Evolutionary conservation across 352 stramenopile genomes (phyloP).

Genomic region (Stramenopiles sp.): DNA sequence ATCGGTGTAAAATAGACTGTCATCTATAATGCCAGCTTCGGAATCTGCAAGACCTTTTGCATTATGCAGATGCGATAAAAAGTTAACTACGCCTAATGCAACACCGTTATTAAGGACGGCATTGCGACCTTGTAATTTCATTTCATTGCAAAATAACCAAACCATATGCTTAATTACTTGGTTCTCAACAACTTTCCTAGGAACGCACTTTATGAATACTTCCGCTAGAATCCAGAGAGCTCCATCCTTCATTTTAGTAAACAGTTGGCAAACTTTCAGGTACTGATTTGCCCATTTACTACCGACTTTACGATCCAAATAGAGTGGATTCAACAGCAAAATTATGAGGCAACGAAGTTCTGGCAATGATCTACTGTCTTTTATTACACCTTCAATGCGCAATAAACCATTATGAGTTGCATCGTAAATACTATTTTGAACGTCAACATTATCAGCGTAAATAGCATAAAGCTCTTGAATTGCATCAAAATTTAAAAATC

Average conservation of each 20-base stretch:
- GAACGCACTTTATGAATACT: background rate
- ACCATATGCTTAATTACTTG: background rate
- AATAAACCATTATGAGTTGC: background rate
- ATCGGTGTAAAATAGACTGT: background rate
- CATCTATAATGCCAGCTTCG: background rate
- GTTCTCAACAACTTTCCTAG: background rate
- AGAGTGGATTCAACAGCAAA: background rate
- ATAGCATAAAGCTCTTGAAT: background rate
- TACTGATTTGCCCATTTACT: background rate
- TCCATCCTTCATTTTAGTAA: background rate
- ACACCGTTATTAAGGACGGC: background rate
- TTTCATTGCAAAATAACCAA: background rate
- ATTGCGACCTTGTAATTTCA: background rate
- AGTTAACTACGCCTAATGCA: background rate
- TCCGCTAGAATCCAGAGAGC: background rate
- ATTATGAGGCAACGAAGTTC: background rate
- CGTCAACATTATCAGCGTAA: background rate
- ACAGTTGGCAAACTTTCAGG: background rate
- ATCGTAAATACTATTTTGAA: background rate
- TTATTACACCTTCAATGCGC: background rate
- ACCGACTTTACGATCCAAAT: background rate
- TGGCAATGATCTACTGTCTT: background rate
- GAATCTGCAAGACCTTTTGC: background rate
- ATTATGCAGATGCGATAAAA: background rate
- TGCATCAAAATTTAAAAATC: background rate